A percentile compares a stretch with the other conserved stretches of the same genome.
Conservation (phyloP, 805 yeast species). For the Suhomyces canberraensis region DNA sequence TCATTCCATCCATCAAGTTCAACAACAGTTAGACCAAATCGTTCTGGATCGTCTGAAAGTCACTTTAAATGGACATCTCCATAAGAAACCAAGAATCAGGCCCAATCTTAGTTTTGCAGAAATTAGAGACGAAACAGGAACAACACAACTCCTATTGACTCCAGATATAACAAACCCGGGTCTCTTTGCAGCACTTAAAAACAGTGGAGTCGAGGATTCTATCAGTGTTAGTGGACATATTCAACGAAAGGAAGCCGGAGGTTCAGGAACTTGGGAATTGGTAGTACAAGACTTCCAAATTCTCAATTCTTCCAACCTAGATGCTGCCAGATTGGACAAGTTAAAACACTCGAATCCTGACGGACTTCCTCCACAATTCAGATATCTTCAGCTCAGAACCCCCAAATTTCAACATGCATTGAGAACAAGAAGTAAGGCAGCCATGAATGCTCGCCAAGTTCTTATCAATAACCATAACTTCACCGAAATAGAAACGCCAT, state of each 20-base stretch:
- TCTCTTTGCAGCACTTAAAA: conserved; percentile 36
- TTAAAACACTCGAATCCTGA: conserved; percentile 47
- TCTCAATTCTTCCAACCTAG: conserved; percentile 60
- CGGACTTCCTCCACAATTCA: conserved; percentile 71
- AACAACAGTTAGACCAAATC: conserved; percentile 2
- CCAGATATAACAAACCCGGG: conserved; percentile 42
- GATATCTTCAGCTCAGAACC: conserved; percentile 77
- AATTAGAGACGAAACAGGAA: conserved; percentile 70
- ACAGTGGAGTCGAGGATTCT: conserved; percentile 70
- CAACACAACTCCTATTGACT: conserved; percentile 46
- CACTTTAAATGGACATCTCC: conserved; percentile 79
- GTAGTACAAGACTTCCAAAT: conserved; percentile 48
- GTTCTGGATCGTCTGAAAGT: conserved; percentile 22
- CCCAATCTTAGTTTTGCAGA: conserved; percentile 72
- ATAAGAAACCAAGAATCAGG: conserved; percentile 66
- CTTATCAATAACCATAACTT: conserved; percentile 46
- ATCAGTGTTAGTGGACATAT: conserved; percentile 61
- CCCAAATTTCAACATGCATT: conserved; percentile 55
- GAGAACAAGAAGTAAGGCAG: conserved; percentile 53
- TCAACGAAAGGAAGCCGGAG: conserved; percentile 27
- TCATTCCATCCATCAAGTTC: conserved; percentile 15
- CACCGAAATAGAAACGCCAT: conserved; percentile 87
- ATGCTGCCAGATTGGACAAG: conserved; percentile 66
- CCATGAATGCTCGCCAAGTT: conserved; percentile 42
- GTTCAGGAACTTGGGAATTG: conserved; percentile 50